phyloP scores from a whole-genome alignment of 2,329 filamentous ascomycete genomes.

The Lachnellula suecica region DNA sequence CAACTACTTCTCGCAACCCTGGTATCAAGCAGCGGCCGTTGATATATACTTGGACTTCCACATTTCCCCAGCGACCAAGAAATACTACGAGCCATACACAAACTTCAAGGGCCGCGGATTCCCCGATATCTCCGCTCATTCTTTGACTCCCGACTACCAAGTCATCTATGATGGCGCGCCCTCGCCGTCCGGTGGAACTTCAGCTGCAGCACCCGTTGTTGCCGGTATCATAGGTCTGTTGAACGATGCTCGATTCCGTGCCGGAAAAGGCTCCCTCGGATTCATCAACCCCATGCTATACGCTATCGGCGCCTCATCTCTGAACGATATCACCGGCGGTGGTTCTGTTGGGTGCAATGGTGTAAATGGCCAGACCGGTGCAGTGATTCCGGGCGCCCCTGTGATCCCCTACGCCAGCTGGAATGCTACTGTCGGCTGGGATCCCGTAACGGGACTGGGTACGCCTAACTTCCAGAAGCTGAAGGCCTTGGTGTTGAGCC shows the following conservation, averaged over 20 bases:
- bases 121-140: slow-evolving; percentile 53
- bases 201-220: slow-evolving; percentile 56
- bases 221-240: slow-evolving; percentile 59
- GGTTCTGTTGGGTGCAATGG: slow-evolving; percentile 37
- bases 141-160: slow-evolving; percentile 43
- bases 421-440: slow-evolving; percentile 44
- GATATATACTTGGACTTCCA: slow-evolving; percentile 38
- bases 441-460: slow-evolving; percentile 47
- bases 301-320: slow-evolving; percentile 41
- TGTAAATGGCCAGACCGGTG: slow-evolving; percentile 17
- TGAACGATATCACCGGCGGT: slow-evolving; percentile 46
- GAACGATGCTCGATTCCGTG: slow-evolving; percentile 57
- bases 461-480: slow-evolving; percentile 44
- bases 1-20: slow-evolving; percentile 45
- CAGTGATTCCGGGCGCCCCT: slow-evolving; percentile 12
- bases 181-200: slow-evolving; percentile 27
- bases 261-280: slow-evolving; percentile 45
- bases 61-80: slow-evolving; percentile 34
- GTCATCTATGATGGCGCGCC: slow-evolving; percentile 37
- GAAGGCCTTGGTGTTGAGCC: slow-evolving; percentile 20
- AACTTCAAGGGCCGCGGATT: slow-evolving; percentile 50
- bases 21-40: slow-evolving; percentile 46
- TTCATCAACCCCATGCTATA: slow-evolving; percentile 64
- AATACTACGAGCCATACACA: slow-evolving; percentile 39
- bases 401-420: slow-evolving; percentile 37